Base-by-base conservation (phyloP, 805 yeast genomes). In the Zygotorulaspora danielsina region DNA sequence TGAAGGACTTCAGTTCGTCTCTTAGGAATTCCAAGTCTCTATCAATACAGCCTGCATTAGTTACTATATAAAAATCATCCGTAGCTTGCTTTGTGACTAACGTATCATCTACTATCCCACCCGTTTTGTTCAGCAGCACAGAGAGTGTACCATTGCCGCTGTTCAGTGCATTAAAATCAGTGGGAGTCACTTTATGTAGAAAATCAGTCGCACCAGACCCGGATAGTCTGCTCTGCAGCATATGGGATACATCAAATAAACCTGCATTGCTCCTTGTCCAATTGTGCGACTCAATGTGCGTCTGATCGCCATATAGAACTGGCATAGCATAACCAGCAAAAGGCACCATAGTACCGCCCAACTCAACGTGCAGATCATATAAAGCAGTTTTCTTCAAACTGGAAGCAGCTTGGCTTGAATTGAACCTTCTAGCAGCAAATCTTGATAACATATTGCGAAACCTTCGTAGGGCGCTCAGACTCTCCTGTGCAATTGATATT, bases 251-350 rank as follows among this genome's bases (percentile, higher is more conserved):
- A 61, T 93, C 98, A 55, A 93, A 93, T 36, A 93, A 69, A 5
- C 98, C 98, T 25, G 89, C 88, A 46, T 84, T 76, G 15, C 69
- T 56, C 61, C 98, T 77, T 0, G 90, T 94, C 97, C 97, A 93
- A 38, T 82, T 75, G 67, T 93, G 98, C 1, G 97, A 88, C 45
- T 88, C 95, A 28, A 87, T 79, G 62, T 90, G 97, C 2, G 85
- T 65, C 64, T 85, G 95, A n/a, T 73, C 79, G 48, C 77, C 73
- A 69, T 89, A 93, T 20, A 87, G 64, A 7, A 93, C 88, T 1
- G 98, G 98, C 97, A 93, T 90, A 33, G 81, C 76, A 56, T 76
- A 93, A n/a, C 96, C 96, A 12, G 97, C 97, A 65, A 85, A 93
- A 32, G 94, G 94, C 3, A 89, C 97, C 81, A 93, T 81, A 40